Percentiles rank a stretch among this genome's conserved stretches.
Evolutionary conservation across 495 filamentous ascomycete species (phyloP).

Genomic region (Emericellopsis terricola): DNA sequence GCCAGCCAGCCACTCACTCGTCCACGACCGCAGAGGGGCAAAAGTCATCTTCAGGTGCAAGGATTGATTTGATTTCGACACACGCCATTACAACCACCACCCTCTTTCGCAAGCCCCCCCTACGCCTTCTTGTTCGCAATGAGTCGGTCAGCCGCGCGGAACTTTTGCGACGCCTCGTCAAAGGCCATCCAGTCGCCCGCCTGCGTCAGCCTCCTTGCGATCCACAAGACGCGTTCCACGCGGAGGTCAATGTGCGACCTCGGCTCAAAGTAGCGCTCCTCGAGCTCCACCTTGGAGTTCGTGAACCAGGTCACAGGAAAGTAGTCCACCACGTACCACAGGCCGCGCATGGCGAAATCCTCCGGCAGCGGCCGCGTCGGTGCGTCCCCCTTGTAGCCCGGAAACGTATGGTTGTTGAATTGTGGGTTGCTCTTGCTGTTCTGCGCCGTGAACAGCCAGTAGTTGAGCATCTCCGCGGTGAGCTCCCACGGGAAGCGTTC

Average conservation of each 20-base stretch:
- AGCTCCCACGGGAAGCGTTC: conserved; percentile 45
- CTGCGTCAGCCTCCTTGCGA: conserved; percentile 40
- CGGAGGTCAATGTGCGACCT: conserved; percentile 45
- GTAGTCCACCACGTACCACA: conserved; percentile 50
- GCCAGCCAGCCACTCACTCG: no score
- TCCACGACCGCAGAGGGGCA: no score
- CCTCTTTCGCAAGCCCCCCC: no score
- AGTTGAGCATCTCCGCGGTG: conserved; percentile 49
- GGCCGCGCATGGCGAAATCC: conserved; percentile 64
- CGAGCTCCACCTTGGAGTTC: conserved; percentile 51
- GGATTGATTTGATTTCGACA: no score
- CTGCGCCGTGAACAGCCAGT: conserved; percentile 26
- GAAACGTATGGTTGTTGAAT: conserved; percentile 34
- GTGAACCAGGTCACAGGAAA: conserved; percentile 56
- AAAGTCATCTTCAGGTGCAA: no score
- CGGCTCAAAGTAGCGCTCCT: conserved; percentile 55
- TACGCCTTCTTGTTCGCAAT: no score
- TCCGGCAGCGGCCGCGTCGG: conserved; percentile 52
- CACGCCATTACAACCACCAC: no score
- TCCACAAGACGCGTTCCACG: conserved; percentile 57
- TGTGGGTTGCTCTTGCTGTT: conserved; percentile 16
- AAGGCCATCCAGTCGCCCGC: conserved; percentile 17
- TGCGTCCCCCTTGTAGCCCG: conserved; percentile 27
- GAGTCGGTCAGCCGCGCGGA: conserved; percentile 12
- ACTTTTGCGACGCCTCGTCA: conserved; percentile 11